Base-by-base conservation (phyloP, 208 protist genomes). In the Angomonas ambiguus region DNA sequence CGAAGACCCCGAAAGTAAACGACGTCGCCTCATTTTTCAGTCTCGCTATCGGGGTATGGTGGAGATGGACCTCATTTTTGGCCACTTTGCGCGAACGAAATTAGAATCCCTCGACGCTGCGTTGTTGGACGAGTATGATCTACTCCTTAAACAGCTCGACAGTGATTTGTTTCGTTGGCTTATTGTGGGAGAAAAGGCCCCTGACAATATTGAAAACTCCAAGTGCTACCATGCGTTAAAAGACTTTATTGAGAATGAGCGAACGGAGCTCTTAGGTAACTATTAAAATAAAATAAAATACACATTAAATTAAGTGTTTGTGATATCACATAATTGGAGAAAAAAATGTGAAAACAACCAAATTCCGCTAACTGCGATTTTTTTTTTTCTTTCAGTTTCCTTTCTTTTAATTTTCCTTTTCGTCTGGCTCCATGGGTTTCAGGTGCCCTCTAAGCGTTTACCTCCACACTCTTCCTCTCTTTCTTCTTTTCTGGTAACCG, bases 11-110 rank as follows among this genome's bases (percentile, higher is more conserved):
- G 89, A 88, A 42, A 64, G 71, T 55, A 88, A 88, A 77, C 86
- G 86, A 8, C 82, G 83, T 2, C 89, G 89, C 0, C 75, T 95
- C 3, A 68, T 86, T 2, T 95, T 88, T 57, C 89, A 95, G 63
- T 95, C 89, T 0, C 72, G 69, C 13, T 95, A 95, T 64, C 86
- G 89, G 2, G 89, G 89, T 0, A 95, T 95, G 89, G 82, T 85
- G 41, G 89, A 95, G 78, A 95, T 95, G 89, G 89, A 95, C 55
- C 82, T 95, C 62, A 87, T 95, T 66, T 84, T 91, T 31, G 89
- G 89, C 13, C 74, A 84, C 62, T 95, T 93, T 58, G 86, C 86
- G 13, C 83, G 82, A 2, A 74, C 71, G 30, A 78, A 83, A 65
- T 62, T 93, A 2, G 67, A 64, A 11, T 61, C 62, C 10, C 72